A percentile compares a stretch with the other conserved stretches of the same genome.
Conservation (phyloP, 2,329 filamentous ascomycete genomes). For the Allantophomopsis lycopodina region DNA sequence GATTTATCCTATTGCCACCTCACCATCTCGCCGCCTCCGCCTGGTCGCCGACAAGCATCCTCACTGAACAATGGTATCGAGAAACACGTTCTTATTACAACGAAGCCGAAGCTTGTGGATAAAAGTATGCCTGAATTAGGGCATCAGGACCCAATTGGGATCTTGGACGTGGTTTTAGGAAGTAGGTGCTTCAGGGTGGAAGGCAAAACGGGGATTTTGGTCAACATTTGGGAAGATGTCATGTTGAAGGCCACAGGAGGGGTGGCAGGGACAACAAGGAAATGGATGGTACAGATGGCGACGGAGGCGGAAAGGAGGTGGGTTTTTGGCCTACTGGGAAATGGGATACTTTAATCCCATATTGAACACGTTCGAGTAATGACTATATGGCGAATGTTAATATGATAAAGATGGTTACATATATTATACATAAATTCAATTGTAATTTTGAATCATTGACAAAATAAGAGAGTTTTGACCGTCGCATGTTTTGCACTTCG, state of each 20-base stretch:
- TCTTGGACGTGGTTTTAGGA: conserved; percentile 75
- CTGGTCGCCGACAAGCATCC: conserved; percentile 42
- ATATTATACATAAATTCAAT: too few species aligned
- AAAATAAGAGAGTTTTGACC: too few species aligned
- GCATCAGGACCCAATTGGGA: conserved; percentile 21
- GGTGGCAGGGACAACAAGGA: conserved; percentile 11
- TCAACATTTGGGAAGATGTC: conserved; percentile 16
- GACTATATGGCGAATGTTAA: too few species aligned
- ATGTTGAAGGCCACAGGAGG: conserved; percentile 11
- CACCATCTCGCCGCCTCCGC: conserved; percentile 66
- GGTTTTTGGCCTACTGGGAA: conserved; percentile 9
- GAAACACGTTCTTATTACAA: conserved; percentile 69
- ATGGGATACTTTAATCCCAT: too few species aligned
- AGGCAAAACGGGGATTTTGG: conserved; percentile 10
- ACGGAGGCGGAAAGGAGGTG: conserved; percentile 13
- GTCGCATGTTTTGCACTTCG: too few species aligned
- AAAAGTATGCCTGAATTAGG: conserved; percentile 15
- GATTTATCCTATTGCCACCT: conserved; percentile 78
- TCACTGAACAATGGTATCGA: conserved; percentile 53
- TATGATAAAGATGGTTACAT: too few species aligned
- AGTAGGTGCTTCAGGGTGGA: conserved; percentile 35
- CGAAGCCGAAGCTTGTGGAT: neutral
- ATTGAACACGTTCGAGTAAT: too few species aligned
- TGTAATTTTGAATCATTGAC: too few species aligned
- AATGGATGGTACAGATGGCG: conserved; percentile 13